These are phyloP conservation scores for Lentithecium fluviatile DNA, from an alignment of 495 filamentous ascomycete species.

Conservation along the genomic window DNA sequence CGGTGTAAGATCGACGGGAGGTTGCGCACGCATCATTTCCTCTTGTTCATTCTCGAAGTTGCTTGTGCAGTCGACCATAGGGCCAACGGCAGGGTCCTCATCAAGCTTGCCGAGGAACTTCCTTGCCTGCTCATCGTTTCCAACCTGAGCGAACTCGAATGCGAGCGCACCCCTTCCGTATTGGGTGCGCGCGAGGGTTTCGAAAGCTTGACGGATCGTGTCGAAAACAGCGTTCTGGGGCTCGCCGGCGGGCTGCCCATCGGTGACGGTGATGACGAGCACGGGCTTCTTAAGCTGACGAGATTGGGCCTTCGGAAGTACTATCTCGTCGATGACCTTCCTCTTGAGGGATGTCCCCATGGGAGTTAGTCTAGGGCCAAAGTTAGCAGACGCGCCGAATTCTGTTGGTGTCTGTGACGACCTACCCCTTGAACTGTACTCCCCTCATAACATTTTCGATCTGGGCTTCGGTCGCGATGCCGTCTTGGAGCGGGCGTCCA, in stretches of 20 bases:
- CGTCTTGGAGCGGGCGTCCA: slow-evolving; percentile 43
- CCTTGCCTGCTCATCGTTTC: slow-evolving; percentile 64
- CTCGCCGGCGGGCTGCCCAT: slow-evolving; percentile 64
- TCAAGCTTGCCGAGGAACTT: slow-evolving; percentile 64
- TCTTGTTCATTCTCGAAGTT: slow-evolving; percentile 67
- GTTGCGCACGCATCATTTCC: slow-evolving; percentile 59
- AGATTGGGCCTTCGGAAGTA: slow-evolving; percentile 52
- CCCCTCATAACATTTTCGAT: slow-evolving; percentile 56
- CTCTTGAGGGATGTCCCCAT: slow-evolving; percentile 61
- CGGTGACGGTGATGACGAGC: slow-evolving; percentile 69
- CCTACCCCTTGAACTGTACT: slow-evolving; percentile 59
- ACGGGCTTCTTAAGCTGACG: slow-evolving; percentile 61
- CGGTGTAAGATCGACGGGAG: slow-evolving; percentile 59
- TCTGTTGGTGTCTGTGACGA: too few relatives aligned
- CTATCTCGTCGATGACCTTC: slow-evolving; percentile 63
- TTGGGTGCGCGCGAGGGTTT: slow-evolving; percentile 45
- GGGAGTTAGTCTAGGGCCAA: slow-evolving; percentile 51
- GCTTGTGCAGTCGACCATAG: slow-evolving; percentile 69
- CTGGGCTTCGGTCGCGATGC: slow-evolving; percentile 58
- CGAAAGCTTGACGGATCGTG: slow-evolving; percentile 51
- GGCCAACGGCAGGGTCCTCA: slow-evolving; percentile 60
- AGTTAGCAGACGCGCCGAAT: too few relatives aligned
- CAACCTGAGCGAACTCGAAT: slow-evolving; percentile 75
- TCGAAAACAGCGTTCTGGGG: slow-evolving; percentile 51
- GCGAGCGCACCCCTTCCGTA: slow-evolving; percentile 55